Percentiles rank a stretch among this genome's conserved stretches.
Conservation (phyloP, 2,329 filamentous ascomycete genomes). For the Aspergillus calidoustus region DNA sequence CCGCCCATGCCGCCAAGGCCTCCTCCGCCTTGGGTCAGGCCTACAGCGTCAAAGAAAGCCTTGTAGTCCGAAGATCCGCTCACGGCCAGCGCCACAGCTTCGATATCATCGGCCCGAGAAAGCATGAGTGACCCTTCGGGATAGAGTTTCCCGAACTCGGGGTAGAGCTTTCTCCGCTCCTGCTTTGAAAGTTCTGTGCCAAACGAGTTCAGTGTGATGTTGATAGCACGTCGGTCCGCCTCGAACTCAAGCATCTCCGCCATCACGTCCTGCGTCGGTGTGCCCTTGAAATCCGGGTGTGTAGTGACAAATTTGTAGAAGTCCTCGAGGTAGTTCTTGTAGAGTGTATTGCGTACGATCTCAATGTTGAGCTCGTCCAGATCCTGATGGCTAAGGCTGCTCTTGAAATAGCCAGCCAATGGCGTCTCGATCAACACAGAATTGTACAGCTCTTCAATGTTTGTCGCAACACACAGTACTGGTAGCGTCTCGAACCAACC, state of each 20-base stretch:
- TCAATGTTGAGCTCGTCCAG: conserved; percentile 99
- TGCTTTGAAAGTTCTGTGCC: conserved; percentile 93
- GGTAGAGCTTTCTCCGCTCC: conserved; percentile 95
- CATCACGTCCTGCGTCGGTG: conserved; percentile 93
- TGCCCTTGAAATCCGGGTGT: conserved; percentile 81
- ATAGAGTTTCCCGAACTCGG: conserved; percentile 85
- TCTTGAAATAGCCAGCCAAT: conserved; percentile 95
- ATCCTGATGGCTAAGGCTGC: conserved; percentile 92
- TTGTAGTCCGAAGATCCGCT: conserved; percentile 95
- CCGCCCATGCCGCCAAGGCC: conserved; percentile 77
- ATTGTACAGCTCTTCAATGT: conserved; percentile 99
- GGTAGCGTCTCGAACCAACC: conserved; percentile 99
- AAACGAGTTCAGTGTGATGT: conserved; percentile 98
- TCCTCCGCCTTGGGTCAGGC: conserved; percentile 73
- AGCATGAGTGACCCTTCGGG: conserved; percentile 96
- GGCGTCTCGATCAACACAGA: conserved; percentile 96
- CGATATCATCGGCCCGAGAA: conserved; percentile 89
- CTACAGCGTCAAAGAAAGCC: conserved; percentile 91
- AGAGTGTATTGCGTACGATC: conserved; percentile 96
- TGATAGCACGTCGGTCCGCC: conserved; percentile 94
- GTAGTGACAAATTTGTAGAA: conserved; percentile 95
- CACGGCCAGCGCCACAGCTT: conserved; percentile 90
- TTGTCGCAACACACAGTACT: conserved; percentile 94
- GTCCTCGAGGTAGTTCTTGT: conserved; percentile 99
- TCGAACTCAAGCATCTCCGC: conserved; percentile 94